Evolutionary conservation across 2,329 filamentous ascomycete species (phyloP).

Genomic region (Aureobasidium sp.): DNA sequence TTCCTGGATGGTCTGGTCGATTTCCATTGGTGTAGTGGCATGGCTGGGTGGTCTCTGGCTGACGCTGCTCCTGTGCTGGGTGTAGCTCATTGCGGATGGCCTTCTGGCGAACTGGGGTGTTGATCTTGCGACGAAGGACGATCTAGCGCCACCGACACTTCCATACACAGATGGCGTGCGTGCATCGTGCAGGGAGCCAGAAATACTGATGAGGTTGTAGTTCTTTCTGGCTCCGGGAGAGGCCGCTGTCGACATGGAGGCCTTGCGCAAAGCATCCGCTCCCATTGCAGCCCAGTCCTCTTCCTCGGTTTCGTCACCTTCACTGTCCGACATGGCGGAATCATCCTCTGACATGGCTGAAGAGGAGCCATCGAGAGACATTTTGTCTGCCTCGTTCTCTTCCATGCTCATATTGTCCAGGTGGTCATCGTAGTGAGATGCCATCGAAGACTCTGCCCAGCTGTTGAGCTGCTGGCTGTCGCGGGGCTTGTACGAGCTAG

Average conservation of each 20-base stretch:
- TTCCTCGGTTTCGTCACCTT: slow-evolving; percentile 74
- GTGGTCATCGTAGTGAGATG: slow-evolving; percentile 14
- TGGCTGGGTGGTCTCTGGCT: neutral
- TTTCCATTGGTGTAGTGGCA: slow-evolving; percentile 10
- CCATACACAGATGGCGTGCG: slow-evolving; percentile 11
- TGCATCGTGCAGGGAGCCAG: slow-evolving; percentile 11
- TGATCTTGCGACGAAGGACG: slow-evolving; percentile 10
- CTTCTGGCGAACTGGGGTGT: slow-evolving; percentile 7
- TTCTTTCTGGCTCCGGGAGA: slow-evolving; percentile 14
- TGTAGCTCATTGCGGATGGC: slow-evolving; percentile 4
- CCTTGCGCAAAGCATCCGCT: slow-evolving; percentile 70
- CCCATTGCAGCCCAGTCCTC: slow-evolving; percentile 93
- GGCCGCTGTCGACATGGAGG: slow-evolving; percentile 33
- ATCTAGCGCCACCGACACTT: slow-evolving; percentile 12
- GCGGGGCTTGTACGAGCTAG: slow-evolving; percentile 16
- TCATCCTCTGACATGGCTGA: slow-evolving; percentile 59
- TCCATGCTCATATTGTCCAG: slow-evolving; percentile 53
- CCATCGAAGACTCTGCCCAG: slow-evolving; percentile 16
- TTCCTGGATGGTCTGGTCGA: slow-evolving; percentile 54
- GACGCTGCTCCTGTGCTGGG: neutral
- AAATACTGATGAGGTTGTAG: slow-evolving; percentile 17
- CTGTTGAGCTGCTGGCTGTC: slow-evolving; percentile 12
- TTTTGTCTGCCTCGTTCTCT: slow-evolving; percentile 85
- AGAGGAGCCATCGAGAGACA: slow-evolving; percentile 79
- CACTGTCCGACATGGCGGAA: slow-evolving; percentile 20